These are phyloP conservation scores for Tetradesmus lagerheimii DNA, from an alignment of 139 green algal genomes.

Conservation along the genomic window DNA sequence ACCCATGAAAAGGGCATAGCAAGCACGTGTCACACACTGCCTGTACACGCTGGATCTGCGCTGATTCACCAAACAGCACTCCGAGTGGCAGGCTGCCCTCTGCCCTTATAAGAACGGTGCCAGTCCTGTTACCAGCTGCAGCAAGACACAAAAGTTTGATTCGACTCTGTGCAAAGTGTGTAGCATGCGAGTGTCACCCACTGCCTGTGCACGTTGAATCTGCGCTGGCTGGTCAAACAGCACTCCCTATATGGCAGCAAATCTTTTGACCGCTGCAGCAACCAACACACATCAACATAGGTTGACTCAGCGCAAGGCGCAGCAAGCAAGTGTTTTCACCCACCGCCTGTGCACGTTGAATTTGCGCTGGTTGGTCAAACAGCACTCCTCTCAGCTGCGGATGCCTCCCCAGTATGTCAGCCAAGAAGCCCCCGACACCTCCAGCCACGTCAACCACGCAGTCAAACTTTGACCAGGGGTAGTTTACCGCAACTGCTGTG, in stretches of 20 bases:
- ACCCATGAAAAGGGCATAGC: too few relatives aligned
- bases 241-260: neutral
- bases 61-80: slow-evolving; percentile 9
- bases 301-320: too few relatives aligned
- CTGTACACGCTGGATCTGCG: slow-evolving; percentile 17
- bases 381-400: neutral
- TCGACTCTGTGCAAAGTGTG: neutral
- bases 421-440: slow-evolving; percentile 22
- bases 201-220: slow-evolving; percentile 10
- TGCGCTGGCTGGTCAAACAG: slow-evolving; percentile 29
- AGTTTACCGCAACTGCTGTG: neutral
- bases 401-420: neutral
- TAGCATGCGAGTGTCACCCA: neutral
- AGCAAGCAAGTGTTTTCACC: neutral
- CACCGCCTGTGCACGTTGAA: slow-evolving; percentile 27
- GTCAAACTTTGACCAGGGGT: neutral
- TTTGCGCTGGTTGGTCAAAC: slow-evolving; percentile 29
- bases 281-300: too few relatives aligned
- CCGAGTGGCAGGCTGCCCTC: too few relatives aligned
- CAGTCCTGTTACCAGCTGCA: too few relatives aligned
- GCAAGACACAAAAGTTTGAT: too few relatives aligned
- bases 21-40: too few relatives aligned
- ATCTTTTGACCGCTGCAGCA: too few relatives aligned
- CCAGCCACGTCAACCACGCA: slow-evolving; percentile 25
- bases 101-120: too few relatives aligned